Conservation (phyloP, 257 asterid species). For the Verbena officinalis region DNA sequence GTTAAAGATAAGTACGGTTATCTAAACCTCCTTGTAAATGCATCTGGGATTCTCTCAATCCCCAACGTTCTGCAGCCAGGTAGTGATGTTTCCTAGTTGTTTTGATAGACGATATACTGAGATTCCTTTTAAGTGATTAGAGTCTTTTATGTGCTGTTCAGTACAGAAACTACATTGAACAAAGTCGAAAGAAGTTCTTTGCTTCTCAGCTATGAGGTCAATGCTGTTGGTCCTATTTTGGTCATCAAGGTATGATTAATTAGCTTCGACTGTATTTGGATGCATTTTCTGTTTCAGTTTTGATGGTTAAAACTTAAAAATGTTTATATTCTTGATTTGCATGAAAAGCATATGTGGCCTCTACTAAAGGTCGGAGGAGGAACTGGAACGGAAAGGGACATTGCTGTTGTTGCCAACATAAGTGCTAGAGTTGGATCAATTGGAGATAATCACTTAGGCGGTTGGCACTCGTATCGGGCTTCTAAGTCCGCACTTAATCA, state of each 20-base stretch:
- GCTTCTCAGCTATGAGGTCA: slow-evolving; percentile 82
- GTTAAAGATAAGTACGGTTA: slow-evolving; percentile 73
- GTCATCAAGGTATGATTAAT: slow-evolving; percentile 58
- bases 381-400: slow-evolving; percentile 58
- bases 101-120: slow-evolving; percentile 7
- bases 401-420: slow-evolving; percentile 72
- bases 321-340: slow-evolving; percentile 27
- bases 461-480: slow-evolving; percentile 95
- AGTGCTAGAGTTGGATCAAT: slow-evolving; percentile 97
- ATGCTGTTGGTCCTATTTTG: slow-evolving; percentile 87
- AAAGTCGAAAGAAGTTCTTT: slow-evolving; percentile 76
- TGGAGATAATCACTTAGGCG: slow-evolving; percentile 85
- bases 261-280: neutral
- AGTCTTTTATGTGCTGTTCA: slow-evolving; percentile 37
- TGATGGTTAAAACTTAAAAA: neutral
- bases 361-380: slow-evolving; percentile 87
- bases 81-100: slow-evolving; percentile 31
- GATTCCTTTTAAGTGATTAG: slow-evolving; percentile 31
- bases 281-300: neutral
- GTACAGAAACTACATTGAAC: slow-evolving; percentile 94
- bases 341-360: slow-evolving; percentile 91
- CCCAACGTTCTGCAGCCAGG: slow-evolving; percentile 87
- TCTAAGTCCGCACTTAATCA: slow-evolving; percentile 91
- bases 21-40: slow-evolving; percentile 80
- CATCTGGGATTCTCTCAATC: slow-evolving; percentile 85